phyloP scores from a whole-genome alignment of 129 eudicot species.

The Scalesia atractyloides region DNA sequence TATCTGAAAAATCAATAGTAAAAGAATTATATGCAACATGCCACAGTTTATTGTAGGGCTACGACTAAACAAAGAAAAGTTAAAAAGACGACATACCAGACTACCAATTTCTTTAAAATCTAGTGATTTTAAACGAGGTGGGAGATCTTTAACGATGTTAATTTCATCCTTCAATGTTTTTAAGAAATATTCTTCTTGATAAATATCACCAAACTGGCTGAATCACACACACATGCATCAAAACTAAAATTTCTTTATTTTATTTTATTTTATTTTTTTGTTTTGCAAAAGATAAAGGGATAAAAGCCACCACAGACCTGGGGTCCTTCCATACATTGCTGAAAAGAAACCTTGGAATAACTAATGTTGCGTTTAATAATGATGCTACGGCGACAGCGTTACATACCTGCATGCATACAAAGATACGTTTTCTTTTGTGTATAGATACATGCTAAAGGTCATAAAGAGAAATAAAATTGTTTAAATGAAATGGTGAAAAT shows the following conservation, averaged over 20 bases:
- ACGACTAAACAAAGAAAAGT: neutral
- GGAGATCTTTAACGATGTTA: slow-evolving; percentile 71
- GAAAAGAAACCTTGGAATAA: slow-evolving; percentile 86
- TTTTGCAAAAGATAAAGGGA: neutral
- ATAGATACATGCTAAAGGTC: slow-evolving; percentile 5
- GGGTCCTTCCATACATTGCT: slow-evolving; percentile 99
- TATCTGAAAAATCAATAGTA: slow-evolving; percentile 49
- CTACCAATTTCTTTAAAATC: slow-evolving; percentile 85
- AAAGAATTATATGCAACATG: neutral
- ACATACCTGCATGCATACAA: slow-evolving; percentile 70
- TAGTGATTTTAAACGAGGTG: slow-evolving; percentile 56
- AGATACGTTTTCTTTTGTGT: slow-evolving; percentile 14
- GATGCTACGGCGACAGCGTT: slow-evolving; percentile 98
- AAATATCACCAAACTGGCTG: slow-evolving; percentile 96
- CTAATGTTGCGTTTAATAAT: slow-evolving; percentile 87
- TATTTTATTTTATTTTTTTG: slow-evolving; percentile 1
- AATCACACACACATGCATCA: slow-evolving; percentile 29
- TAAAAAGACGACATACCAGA: slow-evolving; percentile 48
- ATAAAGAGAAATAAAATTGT: neutral
- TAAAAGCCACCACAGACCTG: slow-evolving; percentile 47
- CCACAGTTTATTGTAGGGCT: neutral
- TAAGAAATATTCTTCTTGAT: slow-evolving; percentile 83
- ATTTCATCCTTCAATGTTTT: slow-evolving; percentile 61
- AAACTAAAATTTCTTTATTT: neutral
- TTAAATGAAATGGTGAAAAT: neutral